phyloP scores from a whole-genome alignment of 2,329 filamentous ascomycete species.

The Aaosphaeria pasadenensis region DNA sequence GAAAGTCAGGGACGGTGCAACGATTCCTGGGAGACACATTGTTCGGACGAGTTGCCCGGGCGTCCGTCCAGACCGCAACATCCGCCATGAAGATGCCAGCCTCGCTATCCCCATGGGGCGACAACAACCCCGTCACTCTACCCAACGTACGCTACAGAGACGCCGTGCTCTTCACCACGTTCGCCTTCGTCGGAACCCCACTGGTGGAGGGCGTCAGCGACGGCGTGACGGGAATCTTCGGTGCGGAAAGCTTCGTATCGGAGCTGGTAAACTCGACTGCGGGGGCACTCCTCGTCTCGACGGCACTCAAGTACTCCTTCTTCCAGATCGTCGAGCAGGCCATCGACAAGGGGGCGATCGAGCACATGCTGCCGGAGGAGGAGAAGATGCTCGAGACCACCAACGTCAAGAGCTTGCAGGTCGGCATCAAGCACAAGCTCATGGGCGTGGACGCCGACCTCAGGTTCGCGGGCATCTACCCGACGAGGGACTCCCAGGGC shows the following conservation, averaged over 20 bases:
- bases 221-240: conserved; percentile 26
- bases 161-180: conserved; percentile 37
- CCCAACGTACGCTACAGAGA: conserved; percentile 40
- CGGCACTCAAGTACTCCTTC: conserved; percentile 31
- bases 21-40: conserved; percentile 38
- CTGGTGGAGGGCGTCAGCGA: conserved; percentile 29
- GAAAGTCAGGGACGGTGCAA: conserved; percentile 25
- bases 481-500: conserved; percentile 15
- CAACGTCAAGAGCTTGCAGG: conserved; percentile 34
- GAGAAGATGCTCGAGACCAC: conserved; percentile 38
- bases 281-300: conserved; percentile 22
- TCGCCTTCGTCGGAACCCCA: conserved; percentile 34
- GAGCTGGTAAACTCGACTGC: conserved; percentile 32
- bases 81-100: conserved; percentile 33
- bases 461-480: conserved; percentile 25
- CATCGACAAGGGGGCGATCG: conserved; percentile 37
- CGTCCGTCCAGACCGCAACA: conserved; percentile 31
- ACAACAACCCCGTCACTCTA: conserved; percentile 39
- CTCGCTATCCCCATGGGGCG: conserved; percentile 35
- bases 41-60: conserved; percentile 33
- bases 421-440: conserved; percentile 39
- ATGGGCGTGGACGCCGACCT: conserved; percentile 41
- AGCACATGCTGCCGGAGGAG: conserved; percentile 38
- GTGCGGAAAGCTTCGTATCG: conserved; percentile 33
- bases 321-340: conserved; percentile 41